These are phyloP conservation scores for Calonectria honghensis DNA, from an alignment of 2,329 filamentous ascomycete genomes.

Conservation along the genomic window DNA sequence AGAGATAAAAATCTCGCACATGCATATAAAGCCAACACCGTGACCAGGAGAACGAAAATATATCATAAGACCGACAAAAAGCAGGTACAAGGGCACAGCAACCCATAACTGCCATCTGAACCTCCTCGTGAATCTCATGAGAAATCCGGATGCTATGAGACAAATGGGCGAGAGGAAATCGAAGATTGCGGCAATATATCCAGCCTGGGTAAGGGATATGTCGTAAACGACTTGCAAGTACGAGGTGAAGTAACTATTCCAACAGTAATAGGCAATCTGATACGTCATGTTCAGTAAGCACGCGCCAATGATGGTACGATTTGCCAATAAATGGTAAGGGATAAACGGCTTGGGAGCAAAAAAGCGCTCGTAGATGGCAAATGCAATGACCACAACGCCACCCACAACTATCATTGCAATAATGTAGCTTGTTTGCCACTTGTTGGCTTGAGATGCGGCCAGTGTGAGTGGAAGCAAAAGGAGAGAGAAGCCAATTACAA, in stretches of 20 bases:
- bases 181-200: constrained; percentile 43
- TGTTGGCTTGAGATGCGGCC: constrained; percentile 53
- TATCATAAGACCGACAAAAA: constrained; percentile 12
- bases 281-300: constrained; percentile 34
- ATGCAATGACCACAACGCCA: constrained; percentile 65
- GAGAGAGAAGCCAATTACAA: constrained; percentile 70
- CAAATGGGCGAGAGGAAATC: constrained; percentile 39
- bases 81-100: constrained; percentile 1
- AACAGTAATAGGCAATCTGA: constrained; percentile 25
- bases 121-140: constrained; percentile 54
- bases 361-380: constrained; percentile 72
- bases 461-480: constrained; percentile 71
- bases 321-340: constrained; percentile 55
- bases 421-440: constrained; percentile 65
- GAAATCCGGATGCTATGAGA: constrained; percentile 3
- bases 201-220: constrained; percentile 35
- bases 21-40: constrained; percentile 6
- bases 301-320: constrained; percentile 67
- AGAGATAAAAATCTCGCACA: constrained; percentile 18
- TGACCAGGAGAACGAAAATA: neutral
- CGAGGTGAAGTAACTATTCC: constrained; percentile 35
- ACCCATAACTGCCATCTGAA: constrained; percentile 54
- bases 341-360: constrained; percentile 60
- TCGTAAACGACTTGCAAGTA: constrained; percentile 44
- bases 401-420: constrained; percentile 71